A percentile compares a stretch with the other conserved stretches of the same genome.
Evolutionary conservation across 2,329 filamentous ascomycete species (phyloP).

Genomic region (Xylaria sp.): DNA sequence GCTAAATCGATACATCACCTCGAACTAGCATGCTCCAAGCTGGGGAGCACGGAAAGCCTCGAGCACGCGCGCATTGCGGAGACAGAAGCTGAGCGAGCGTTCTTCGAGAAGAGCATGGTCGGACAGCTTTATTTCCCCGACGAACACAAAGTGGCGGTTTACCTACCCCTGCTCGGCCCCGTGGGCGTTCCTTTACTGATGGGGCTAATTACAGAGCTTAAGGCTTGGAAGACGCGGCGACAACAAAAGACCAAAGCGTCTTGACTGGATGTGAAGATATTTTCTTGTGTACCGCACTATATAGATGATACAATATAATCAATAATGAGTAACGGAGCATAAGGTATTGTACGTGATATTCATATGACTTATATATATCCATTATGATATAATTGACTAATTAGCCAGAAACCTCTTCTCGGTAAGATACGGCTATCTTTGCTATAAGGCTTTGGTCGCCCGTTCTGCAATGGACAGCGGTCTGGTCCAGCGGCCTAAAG

Average conservation of each 20-base stretch:
- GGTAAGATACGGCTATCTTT: too few species aligned
- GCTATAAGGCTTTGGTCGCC: too few species aligned
- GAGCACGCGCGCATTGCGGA: slow-evolving; percentile 87
- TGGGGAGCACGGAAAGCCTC: slow-evolving; percentile 75
- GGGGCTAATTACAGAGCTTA: slow-evolving; percentile 83
- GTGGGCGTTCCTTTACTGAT: slow-evolving; percentile 90
- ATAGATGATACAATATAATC: background rate
- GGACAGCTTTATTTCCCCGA: slow-evolving; percentile 98
- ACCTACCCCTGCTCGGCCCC: slow-evolving; percentile 89
- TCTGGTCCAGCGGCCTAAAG: too few species aligned
- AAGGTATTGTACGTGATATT: background rate
- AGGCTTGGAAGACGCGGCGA: slow-evolving; percentile 65
- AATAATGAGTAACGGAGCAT: background rate
- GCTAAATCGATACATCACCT: slow-evolving; percentile 82
- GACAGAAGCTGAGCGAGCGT: slow-evolving; percentile 88
- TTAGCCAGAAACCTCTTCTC: too few species aligned
- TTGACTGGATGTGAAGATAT: slow-evolving; percentile 14
- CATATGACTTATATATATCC: background rate
- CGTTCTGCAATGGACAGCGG: too few species aligned
- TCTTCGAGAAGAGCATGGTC: slow-evolving; percentile 99
- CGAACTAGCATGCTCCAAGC: slow-evolving; percentile 76
- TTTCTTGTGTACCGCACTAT: background rate
- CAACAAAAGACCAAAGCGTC: slow-evolving; percentile 54
- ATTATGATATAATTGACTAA: too few species aligned
- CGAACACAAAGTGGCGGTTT: slow-evolving; percentile 97